Evolutionary conservation across 306 rosid genomes (phyloP).

Genomic region (Lotus japonicus): DNA sequence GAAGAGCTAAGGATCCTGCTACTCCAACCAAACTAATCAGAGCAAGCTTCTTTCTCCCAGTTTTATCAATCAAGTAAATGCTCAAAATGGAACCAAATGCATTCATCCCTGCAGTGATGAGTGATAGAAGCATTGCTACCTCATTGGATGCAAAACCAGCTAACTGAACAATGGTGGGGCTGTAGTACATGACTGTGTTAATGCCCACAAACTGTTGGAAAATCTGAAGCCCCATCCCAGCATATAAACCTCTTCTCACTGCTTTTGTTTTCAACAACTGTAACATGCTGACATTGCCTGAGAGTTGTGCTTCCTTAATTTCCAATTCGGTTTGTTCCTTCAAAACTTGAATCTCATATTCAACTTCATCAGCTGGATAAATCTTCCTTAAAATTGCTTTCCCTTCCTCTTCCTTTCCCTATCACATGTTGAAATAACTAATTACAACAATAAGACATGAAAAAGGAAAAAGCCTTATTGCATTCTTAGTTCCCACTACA

Average conservation of each 20-base stretch:
- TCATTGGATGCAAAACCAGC: constrained; percentile 46
- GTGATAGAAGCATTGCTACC: constrained; percentile 41
- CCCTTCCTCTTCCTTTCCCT: constrained; percentile 45
- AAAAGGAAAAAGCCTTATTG: too few relatives aligned
- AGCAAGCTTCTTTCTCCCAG: constrained; percentile 47
- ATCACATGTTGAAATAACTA: background rate
- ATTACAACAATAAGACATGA: background rate
- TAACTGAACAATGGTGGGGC: constrained; percentile 44
- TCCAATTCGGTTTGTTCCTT: constrained; percentile 31
- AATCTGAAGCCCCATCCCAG: constrained; percentile 47
- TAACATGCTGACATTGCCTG: constrained; percentile 8
- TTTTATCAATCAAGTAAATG: constrained; percentile 43
- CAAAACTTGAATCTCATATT: constrained; percentile 27
- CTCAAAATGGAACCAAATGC: constrained; percentile 40
- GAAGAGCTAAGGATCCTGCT: constrained; percentile 23
- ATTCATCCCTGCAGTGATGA: constrained; percentile 38
- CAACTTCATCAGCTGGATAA: constrained; percentile 32
- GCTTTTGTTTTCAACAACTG: constrained; percentile 24
- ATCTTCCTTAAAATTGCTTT: constrained; percentile 30
- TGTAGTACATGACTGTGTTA: constrained; percentile 50
- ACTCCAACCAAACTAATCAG: constrained; percentile 37
- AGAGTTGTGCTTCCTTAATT: background rate
- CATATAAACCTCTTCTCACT: constrained; percentile 42
- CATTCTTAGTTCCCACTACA: too few relatives aligned
- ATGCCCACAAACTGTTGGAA: constrained; percentile 60